A percentile compares a stretch with the other conserved stretches of the same genome.
Evolutionary conservation across 2,329 filamentous ascomycete species (phyloP).

Genomic region (Phialophora tarda): DNA sequence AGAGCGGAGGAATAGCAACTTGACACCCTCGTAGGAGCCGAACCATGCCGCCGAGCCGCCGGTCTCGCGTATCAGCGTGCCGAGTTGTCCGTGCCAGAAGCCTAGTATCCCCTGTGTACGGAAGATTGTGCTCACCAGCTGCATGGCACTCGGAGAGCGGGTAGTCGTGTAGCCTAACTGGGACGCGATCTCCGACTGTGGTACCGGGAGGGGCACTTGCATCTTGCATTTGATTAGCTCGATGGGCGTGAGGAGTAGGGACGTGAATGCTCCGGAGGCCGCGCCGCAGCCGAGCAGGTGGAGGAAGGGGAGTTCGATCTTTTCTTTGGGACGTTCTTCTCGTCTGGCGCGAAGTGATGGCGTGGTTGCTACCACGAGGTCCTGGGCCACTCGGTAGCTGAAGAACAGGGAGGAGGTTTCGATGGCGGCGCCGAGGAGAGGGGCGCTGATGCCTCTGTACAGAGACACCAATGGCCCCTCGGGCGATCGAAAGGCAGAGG

Average conservation of each 20-base stretch:
- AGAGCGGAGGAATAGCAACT: constrained; percentile 69
- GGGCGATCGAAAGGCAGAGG: constrained; percentile 73
- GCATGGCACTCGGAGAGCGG: constrained; percentile 65
- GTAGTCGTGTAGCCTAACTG: constrained; percentile 48
- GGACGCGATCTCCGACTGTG: constrained; percentile 41
- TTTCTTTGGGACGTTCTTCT: constrained; percentile 44
- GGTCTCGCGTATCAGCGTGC: constrained; percentile 90
- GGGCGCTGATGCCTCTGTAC: constrained; percentile 91
- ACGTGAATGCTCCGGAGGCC: constrained; percentile 85
- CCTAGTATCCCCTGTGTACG: constrained; percentile 79
- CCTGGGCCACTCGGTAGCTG: constrained; percentile 74
- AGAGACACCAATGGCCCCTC: constrained; percentile 77
- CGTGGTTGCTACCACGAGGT: constrained; percentile 68
- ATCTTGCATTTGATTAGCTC: constrained; percentile 99
- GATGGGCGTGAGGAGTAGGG: constrained; percentile 88
- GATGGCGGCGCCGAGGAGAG: constrained; percentile 85
- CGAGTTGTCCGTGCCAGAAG: constrained; percentile 94
- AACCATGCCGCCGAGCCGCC: constrained; percentile 97
- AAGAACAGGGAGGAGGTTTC: constrained; percentile 94
- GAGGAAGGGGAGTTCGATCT: constrained; percentile 67
- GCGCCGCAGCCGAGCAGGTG: constrained; percentile 81
- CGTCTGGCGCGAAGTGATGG: constrained; percentile 49
- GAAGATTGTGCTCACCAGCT: constrained; percentile 78
- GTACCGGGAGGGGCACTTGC: constrained; percentile 68
- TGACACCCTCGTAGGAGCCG: constrained; percentile 81